Evolutionary conservation across 2,329 filamentous ascomycete species (phyloP).

Genomic region (Pseudogymnoascus sp.): DNA sequence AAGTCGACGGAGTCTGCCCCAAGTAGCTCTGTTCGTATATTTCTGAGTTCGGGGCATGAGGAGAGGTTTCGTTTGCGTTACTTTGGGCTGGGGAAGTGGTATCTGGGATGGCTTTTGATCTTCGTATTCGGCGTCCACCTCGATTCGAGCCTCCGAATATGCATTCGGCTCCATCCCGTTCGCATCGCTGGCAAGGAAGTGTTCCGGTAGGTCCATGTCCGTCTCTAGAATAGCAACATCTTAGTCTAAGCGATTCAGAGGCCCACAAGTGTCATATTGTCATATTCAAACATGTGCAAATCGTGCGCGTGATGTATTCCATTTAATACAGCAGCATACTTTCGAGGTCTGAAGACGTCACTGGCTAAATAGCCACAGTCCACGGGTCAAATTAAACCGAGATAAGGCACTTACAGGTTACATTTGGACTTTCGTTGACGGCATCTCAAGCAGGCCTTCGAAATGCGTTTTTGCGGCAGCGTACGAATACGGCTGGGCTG

Average conservation of each 20-base stretch:
- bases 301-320: neutral
- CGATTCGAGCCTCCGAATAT: slow-evolving; percentile 35
- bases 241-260: slow-evolving; percentile 21
- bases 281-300: slow-evolving; percentile 23
- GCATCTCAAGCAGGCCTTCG: slow-evolving; percentile 20
- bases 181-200: slow-evolving; percentile 34
- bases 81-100: neutral
- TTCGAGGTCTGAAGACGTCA: neutral
- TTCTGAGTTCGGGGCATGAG: neutral
- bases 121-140: slow-evolving; percentile 31
- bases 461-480: slow-evolving; percentile 17
- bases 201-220: slow-evolving; percentile 17
- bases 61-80: neutral
- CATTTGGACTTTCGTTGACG: slow-evolving; percentile 22
- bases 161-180: slow-evolving; percentile 33
- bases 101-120: slow-evolving; percentile 10
- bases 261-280: slow-evolving; percentile 30
- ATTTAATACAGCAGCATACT: neutral
- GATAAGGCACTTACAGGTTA: slow-evolving; percentile 18
- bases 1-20: neutral
- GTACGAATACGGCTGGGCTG: neutral
- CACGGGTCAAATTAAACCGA: neutral
- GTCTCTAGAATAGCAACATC: slow-evolving; percentile 25
- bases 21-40: neutral
- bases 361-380: neutral